Base-by-base conservation (phyloP, 2,329 filamentous ascomycete species). In the Apiospora hydei region DNA sequence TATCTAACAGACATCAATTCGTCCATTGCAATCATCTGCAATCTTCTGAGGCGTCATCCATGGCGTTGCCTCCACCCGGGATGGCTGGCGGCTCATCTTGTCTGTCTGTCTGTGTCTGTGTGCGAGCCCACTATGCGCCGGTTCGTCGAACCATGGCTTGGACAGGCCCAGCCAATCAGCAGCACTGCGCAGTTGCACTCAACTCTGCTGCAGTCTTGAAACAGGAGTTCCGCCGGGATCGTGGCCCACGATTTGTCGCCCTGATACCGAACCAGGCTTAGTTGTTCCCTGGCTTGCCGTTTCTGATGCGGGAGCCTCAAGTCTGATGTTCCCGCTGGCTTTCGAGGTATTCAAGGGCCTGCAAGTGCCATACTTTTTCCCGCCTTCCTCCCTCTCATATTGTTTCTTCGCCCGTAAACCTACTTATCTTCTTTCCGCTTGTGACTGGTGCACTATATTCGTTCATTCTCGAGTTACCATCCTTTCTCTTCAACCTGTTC, bases 371-470 rank as follows among this genome's bases (percentile, higher is more conserved):
- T 64, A 38, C 53, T 46, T 49, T 61, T 61, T 49, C 38, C 61
- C 66, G 38, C 69, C 43, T 21, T 41, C 57, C 57, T 46, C 69
- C 51, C 67, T 41, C 67, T 70, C 24, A 24, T 64, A 30, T 72
- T 70, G 38, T 30, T 69, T 69, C 47, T 43, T 75, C 72, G 67
- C 72, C 72, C 67, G 70, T 73, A 67, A 73, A 43, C 41, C 70
- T 69, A 49, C 71, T 72, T 70, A 71, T 73, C 74, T 71, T 76
- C 64, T 71, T 47, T 71, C 74, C 34, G 69, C 73, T 75, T 72
- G 76, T 77, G 76, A 76, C 76, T 76, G 76, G 76, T 77, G 74
- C 76, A 77, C 76, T 71, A 71, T 76, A 74, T 69, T 38, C 69
- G 18, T 72, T 30, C 34, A 49, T 71, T 49, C 64, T 70, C 71